Base-by-base conservation (phyloP, 257 asterid genomes). In the Cynanchum wilfordii region DNA sequence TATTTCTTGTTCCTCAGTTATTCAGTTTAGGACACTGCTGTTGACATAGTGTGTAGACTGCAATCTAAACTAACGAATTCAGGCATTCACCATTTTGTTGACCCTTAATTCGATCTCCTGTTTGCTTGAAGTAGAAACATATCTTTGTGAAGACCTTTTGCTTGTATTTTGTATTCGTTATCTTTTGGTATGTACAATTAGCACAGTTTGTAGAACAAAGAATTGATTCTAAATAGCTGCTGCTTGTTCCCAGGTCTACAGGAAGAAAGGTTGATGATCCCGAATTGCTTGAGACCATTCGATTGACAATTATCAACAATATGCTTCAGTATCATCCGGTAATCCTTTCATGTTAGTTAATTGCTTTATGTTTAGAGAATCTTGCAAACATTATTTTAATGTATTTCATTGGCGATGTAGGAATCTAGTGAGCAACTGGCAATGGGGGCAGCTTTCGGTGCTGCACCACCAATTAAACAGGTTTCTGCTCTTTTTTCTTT, bases 261-360 rank as follows among this genome's bases (percentile, higher is more conserved):
- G 99, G 99, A 62, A 88, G 97, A 83, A 94, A 94, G 78, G 79
- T 94, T 51, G 88, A 91, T 57, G 99, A 94, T 25, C 95, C 99
- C 12, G 99, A 94, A 86, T 81, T 87, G 80, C 99, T 94, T 2
- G 99, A 94, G 91, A 95, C 99, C 19, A 94, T 94, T 79, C 98
- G 99, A 71, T 82, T 94, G 91, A 94, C 99, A 64, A 87, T 94
- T 69, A 94, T 94, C 84, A 92, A 87, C 90, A 94, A 94, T 79
- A 56, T 94, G 88, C 84, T 94, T 13, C 88, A 94, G 81, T 94
- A 83, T 81, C 99, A 94, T 77, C 99, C 99, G 86, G 99, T 95
- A 89, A 70, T 78, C 45, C 51, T 50, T 74, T 70, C 47, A 60
- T 77, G 40, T 25, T 30, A 22, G 40, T 70, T 57, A 58, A 47